Evolutionary conservation across 805 yeast genomes (phyloP), one percentile per base, ranked within the genome.

Genomic region (Myxozyma geophila): DNA sequence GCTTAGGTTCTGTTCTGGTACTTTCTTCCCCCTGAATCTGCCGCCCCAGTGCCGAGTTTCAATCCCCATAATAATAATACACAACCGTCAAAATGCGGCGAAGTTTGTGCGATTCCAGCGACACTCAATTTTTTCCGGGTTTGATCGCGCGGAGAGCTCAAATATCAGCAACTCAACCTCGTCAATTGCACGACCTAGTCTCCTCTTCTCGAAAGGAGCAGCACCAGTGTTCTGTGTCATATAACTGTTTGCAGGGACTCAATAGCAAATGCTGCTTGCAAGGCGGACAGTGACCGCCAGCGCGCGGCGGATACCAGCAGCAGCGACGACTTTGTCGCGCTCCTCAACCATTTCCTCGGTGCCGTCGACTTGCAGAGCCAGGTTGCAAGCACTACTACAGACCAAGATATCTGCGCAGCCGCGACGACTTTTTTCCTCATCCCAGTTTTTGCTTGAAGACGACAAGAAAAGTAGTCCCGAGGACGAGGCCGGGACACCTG

Each of bases 401-500:
- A 52, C 7, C 23, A 15, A 12, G 13, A 4, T 48, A 3, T 7
- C 52, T 23, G 28, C 17, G 10, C 47, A 43, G 9, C 33, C 46
- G 13, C 51, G 43, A 17, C 17, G 61, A 9, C 19, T 51, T 19
- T 51, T 43, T 43, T 51, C 56, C 6, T 19, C 44, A 8, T n/a
- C 50, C 2, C 19, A n/a, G 41, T 35, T 23, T 15, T n/a, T 17
- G 12, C 49, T 33, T 15, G 23, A 36, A 10, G 52, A 51, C 15
- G 53, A 49, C 23, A 54, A 63, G 48, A 53, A 58, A n/a, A 49
- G 48, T 13, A 39, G 33, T 13, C 66, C 70, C 21, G 71, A 68
- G 43, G 63, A 35, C 21, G 71, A 63, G 37, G 61, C 59, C 17
- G 71, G 71, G 21, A 68, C 64, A 8, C 70, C 71, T 3, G 70